Conservation (phyloP, 352 stramenopile genomes). For the Phytophthora cryptogea region DNA sequence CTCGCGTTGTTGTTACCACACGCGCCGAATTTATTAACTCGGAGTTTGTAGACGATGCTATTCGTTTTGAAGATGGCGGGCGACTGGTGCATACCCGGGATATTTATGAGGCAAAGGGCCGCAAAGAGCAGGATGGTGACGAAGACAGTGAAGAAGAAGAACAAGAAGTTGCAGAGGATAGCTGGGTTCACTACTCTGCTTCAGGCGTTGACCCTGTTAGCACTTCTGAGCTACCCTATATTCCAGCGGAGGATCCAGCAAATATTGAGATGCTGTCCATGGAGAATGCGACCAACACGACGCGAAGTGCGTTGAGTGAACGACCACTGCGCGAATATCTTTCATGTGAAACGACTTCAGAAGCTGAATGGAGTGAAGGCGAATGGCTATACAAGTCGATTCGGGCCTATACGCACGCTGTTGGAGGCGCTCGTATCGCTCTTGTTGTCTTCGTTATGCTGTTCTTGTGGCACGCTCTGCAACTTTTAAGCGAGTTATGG, state of each 20-base stretch:
- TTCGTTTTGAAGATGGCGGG: slow-evolving; percentile 54
- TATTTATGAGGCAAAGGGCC: slow-evolving; percentile 27
- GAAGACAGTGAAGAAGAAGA: slow-evolving; percentile 34
- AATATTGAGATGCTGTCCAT: slow-evolving; percentile 36
- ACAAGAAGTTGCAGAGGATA: slow-evolving; percentile 19
- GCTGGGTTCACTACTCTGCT: slow-evolving; percentile 42
- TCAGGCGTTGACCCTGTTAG: slow-evolving; percentile 24
- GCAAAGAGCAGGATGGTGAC: slow-evolving; percentile 21
- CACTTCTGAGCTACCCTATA: slow-evolving; percentile 13
- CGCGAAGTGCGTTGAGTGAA: slow-evolving; percentile 22
- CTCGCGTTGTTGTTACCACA: slow-evolving; percentile 70
- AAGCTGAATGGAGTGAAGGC: slow-evolving; percentile 24
- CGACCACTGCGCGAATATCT: slow-evolving; percentile 37
- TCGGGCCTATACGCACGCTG: slow-evolving; percentile 47
- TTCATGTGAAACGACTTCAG: slow-evolving; percentile 26
- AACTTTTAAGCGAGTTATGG: slow-evolving; percentile 90
- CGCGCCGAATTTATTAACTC: slow-evolving; percentile 69
- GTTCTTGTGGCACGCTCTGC: slow-evolving; percentile 82
- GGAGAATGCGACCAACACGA: slow-evolving; percentile 49
- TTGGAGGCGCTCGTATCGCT: slow-evolving; percentile 52
- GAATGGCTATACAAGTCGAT: slow-evolving; percentile 29
- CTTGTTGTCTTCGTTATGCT: slow-evolving; percentile 67
- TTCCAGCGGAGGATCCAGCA: slow-evolving; percentile 13
- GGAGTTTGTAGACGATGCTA: slow-evolving; percentile 60
- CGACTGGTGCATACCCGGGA: slow-evolving; percentile 53